Evolutionary conservation across 2,329 filamentous ascomycete genomes (phyloP).

Genomic region (Cryphonectria radicalis): DNA sequence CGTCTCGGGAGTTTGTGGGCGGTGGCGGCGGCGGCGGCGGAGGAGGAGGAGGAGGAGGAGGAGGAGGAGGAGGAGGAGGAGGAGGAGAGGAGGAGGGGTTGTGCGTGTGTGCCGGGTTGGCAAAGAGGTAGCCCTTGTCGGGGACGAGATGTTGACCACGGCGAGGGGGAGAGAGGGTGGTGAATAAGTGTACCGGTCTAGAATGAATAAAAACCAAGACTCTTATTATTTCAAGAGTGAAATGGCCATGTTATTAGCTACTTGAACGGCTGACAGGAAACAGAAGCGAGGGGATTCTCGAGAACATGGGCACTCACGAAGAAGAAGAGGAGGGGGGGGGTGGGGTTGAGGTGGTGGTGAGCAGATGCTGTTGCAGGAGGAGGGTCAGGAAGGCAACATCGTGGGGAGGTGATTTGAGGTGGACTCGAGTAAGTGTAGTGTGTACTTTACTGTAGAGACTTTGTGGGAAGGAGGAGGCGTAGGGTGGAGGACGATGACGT

Average conservation of each 20-base stretch:
- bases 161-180: not conserved
- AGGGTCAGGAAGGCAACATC: not conserved
- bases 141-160: too few relatives aligned
- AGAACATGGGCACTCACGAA: not conserved
- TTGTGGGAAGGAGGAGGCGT: not conserved
- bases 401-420: constrained; percentile 2
- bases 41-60: not conserved
- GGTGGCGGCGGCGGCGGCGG: not conserved
- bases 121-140: too few relatives aligned
- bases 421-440: constrained; percentile 9
- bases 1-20: too few relatives aligned
- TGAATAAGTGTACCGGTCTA: not conserved
- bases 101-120: too few relatives aligned
- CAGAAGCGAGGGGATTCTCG: not conserved
- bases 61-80: too few relatives aligned
- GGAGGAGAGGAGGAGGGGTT: too few relatives aligned
- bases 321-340: too few relatives aligned
- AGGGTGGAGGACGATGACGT: constrained; percentile 17
- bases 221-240: not conserved
- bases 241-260: not conserved
- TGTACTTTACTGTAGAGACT: not conserved
- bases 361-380: not conserved
- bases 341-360: not conserved
- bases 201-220: not conserved
- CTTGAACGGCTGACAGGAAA: not conserved